Conservation (phyloP, 2,329 filamentous ascomycete genomes). For the Cladosporium halotolerans region DNA sequence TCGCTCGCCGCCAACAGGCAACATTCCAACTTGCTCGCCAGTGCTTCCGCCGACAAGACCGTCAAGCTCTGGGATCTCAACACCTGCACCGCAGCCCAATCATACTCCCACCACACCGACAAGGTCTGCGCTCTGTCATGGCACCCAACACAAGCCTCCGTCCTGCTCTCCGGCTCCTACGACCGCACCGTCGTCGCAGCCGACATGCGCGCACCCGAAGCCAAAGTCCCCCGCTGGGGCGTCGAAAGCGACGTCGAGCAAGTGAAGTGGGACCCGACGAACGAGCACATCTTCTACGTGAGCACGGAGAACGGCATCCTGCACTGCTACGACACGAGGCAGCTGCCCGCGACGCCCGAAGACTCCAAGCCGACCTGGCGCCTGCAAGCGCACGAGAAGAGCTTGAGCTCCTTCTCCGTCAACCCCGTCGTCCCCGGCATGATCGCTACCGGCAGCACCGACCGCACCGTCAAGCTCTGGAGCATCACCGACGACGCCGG, state of each 20-base stretch:
- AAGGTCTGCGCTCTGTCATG: slow-evolving; percentile 96
- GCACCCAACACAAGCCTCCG: slow-evolving; percentile 81
- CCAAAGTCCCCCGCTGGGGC: slow-evolving; percentile 76
- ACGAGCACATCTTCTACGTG: slow-evolving; percentile 85
- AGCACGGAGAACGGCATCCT: slow-evolving; percentile 88
- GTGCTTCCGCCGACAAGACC: slow-evolving; percentile 91
- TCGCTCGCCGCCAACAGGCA: slow-evolving; percentile 86
- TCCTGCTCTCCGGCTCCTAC: slow-evolving; percentile 88
- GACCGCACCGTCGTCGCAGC: slow-evolving; percentile 90
- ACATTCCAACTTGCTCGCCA: slow-evolving; percentile 90
- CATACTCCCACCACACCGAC: slow-evolving; percentile 91
- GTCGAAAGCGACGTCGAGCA: slow-evolving; percentile 95
- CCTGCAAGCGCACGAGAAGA: slow-evolving; percentile 89
- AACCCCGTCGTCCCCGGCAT: slow-evolving; percentile 86
- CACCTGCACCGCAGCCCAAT: slow-evolving; percentile 88
- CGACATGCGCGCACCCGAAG: slow-evolving; percentile 89
- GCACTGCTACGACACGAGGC: slow-evolving; percentile 84
- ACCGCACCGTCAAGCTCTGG: slow-evolving; percentile 96
- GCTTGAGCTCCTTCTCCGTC: slow-evolving; percentile 85
- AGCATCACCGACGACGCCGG: slow-evolving; percentile 65
- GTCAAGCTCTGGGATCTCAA: slow-evolving; percentile 97
- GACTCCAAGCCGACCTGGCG: slow-evolving; percentile 86
- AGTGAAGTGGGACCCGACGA: slow-evolving; percentile 87
- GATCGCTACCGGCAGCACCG: slow-evolving; percentile 86
- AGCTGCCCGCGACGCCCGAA: slow-evolving; percentile 64